Base-by-base conservation (phyloP, 495 filamentous ascomycete genomes). In the Podospora fimiseda region DNA sequence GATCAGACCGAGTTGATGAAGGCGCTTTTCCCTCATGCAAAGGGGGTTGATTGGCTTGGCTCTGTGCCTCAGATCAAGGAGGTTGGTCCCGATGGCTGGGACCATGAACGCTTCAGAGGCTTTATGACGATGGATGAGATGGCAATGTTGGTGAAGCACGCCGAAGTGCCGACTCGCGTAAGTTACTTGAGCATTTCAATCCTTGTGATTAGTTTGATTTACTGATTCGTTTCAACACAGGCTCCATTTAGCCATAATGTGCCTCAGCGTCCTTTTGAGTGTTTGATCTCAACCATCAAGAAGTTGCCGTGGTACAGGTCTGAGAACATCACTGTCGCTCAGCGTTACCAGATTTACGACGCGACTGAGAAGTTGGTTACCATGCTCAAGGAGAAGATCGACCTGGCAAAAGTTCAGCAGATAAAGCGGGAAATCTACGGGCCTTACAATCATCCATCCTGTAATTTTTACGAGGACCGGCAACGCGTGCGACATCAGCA, bases 71-170 rank as follows among this genome's bases (percentile, higher is more conserved):
- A 57, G 3, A 69, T 81, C 9, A 50, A 69, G 16, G 49, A 60
- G 1, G 69, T 64, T 11, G 49, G n/a, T n/a, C n/a, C 66, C 13
- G 50, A 66, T 2, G 60, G 53, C 2, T 76, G 81, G 50, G 66
- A 61, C 11, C 89, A 78, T 72, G 84, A 84, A 19, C 80, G 81
- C 4, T 93, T 90, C 68, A 75, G 76, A 50, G 80, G 81, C 1
- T 90, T 90, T 57, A 64, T 90, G 18, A 82, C 79, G 1, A 70
- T 70, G 7, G 88, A 93, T 60, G 86, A 93, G 67, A 74, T 91
- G 62, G 75, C 78, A 9, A 76, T 84, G 60, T 65, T 84, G 22
- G 67, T 77, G 37, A 85, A 85, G 63, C 83, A 87, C 63, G 81
- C 82, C 8, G 84, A 89, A 58, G 69, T 74, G 16, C 85, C 86